Evolutionary conservation across 768 basidiomycete genomes (phyloP).

Genomic region (Leccinum variicolor): DNA sequence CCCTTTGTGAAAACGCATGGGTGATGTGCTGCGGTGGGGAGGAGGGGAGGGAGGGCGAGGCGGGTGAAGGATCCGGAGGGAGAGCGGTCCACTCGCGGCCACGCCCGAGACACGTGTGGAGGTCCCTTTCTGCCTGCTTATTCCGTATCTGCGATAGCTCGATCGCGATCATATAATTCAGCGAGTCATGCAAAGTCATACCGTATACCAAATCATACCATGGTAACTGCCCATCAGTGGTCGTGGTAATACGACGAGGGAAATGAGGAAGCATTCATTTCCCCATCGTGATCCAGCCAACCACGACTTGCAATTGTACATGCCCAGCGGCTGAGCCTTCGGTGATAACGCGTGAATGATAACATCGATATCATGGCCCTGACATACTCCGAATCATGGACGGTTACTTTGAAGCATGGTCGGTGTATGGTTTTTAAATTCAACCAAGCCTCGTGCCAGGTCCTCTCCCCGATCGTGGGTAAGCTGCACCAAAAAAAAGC

Average conservation of each 20-base stretch:
- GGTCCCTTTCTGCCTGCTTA: not conserved
- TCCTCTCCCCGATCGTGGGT: conserved; percentile 7
- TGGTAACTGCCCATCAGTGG: not conserved
- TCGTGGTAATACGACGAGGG: conserved; percentile 6
- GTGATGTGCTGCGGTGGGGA: not conserved
- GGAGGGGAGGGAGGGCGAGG: not conserved
- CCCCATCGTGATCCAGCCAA: conserved; percentile 2
- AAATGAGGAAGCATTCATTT: conserved; percentile 16
- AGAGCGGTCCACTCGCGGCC: not conserved
- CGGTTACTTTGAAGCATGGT: not conserved
- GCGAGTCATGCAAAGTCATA: not conserved
- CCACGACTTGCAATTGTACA: conserved; percentile 1
- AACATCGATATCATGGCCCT: not conserved
- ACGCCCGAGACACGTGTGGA: conserved; percentile 10
- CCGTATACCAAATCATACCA: conserved; percentile 3
- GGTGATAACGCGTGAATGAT: conserved; percentile 16
- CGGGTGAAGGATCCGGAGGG: not conserved
- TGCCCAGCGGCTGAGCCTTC: not conserved
- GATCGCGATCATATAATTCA: not conserved
- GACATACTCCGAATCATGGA: not conserved
- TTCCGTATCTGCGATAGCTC: not conserved
- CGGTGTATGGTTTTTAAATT: not conserved
- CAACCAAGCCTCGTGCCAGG: conserved; percentile 17
- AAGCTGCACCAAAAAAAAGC: not conserved
- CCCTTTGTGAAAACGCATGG: not conserved